A percentile compares a stretch with the other conserved stretches of the same genome.
Evolutionary conservation across 2,329 filamentous ascomycete species (phyloP).

Genomic region (Dactylonectria estremocensis): DNA sequence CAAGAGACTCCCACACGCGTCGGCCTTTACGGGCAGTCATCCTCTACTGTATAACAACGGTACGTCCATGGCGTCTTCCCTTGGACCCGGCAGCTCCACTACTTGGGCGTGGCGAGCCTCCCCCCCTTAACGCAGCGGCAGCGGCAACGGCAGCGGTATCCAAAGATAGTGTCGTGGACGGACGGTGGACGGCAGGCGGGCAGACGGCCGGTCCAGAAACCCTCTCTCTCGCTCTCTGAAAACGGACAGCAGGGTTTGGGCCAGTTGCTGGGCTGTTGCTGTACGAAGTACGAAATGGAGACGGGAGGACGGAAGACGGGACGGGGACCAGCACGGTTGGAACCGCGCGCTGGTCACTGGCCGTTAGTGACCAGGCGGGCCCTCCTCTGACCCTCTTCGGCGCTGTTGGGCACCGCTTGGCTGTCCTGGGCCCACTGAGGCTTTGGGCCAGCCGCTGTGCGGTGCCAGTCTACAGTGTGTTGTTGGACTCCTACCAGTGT

Average conservation of each 20-base stretch:
- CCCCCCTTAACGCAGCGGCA: slow-evolving; percentile 11
- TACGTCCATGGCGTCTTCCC: slow-evolving; percentile 30
- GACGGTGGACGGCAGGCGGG: slow-evolving; percentile 4
- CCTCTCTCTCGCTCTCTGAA: not conserved
- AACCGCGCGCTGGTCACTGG: slow-evolving; percentile 41
- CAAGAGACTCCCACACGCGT: slow-evolving; percentile 17
- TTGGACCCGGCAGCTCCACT: slow-evolving; percentile 18
- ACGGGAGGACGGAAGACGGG: slow-evolving; percentile 48
- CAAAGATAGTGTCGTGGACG: slow-evolving; percentile 14
- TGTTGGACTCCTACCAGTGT: too few relatives aligned
- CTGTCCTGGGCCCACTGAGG: slow-evolving; percentile 32
- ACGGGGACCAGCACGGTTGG: slow-evolving; percentile 48
- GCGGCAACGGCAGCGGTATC: slow-evolving; percentile 5
- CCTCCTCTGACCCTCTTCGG: slow-evolving; percentile 31
- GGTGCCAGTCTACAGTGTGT: too few relatives aligned
- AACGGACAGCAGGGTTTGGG: slow-evolving; percentile 25
- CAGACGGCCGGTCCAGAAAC: not conserved
- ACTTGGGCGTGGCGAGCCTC: slow-evolving; percentile 10
- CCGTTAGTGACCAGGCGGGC: slow-evolving; percentile 14
- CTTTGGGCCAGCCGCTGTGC: slow-evolving; percentile 22
- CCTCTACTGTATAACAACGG: slow-evolving; percentile 22
- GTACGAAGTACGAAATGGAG: slow-evolving; percentile 40
- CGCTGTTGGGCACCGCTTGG: slow-evolving; percentile 22
- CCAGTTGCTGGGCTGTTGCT: not conserved
- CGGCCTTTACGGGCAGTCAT: slow-evolving; percentile 20